These are phyloP conservation scores for Coccomyxa subellipsoidea DNA, from an alignment of 163 green algal genomes.

Conservation along the genomic window DNA sequence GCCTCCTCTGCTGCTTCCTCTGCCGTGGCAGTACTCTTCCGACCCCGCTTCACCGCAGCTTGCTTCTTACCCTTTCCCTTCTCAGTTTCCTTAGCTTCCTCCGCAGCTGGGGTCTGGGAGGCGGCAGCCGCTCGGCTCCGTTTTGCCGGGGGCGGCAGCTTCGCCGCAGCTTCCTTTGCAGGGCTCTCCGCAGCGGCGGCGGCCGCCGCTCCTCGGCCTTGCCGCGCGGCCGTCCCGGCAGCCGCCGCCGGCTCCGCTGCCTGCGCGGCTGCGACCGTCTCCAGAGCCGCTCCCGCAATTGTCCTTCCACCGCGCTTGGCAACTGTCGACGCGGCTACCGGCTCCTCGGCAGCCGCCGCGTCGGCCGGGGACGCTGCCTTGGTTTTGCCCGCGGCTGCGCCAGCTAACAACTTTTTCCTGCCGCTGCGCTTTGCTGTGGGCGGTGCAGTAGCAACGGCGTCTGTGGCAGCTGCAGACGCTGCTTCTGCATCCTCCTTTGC, in stretches of 20 bases:
- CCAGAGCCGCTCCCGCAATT: too few species aligned
- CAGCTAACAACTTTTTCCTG: not conserved
- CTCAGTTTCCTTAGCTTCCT: not conserved
- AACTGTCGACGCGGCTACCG: not conserved
- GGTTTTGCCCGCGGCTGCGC: too few species aligned
- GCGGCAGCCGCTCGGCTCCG: too few species aligned
- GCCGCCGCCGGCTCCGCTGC: too few species aligned
- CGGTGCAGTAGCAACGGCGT: not conserved
- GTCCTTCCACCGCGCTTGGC: not conserved
- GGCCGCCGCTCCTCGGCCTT: not conserved
- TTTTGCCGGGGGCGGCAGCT: not conserved
- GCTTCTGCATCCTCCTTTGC: not conserved
- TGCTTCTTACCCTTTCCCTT: not conserved
- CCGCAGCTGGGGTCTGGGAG: not conserved
- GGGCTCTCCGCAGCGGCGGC: too few species aligned
- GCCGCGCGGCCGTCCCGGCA: too few species aligned
- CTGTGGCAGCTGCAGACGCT: too few species aligned
- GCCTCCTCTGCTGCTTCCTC: not conserved
- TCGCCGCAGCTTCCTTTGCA: not conserved
- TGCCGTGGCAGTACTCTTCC: not conserved
- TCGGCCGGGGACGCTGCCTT: not conserved
- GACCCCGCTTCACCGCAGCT: not conserved
- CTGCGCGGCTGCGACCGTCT: not conserved
- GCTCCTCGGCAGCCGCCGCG: not conserved
- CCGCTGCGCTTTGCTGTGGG: not conserved